These are phyloP conservation scores for Globisporangium sylvaticum DNA, from an alignment of 352 stramenopile species.

Conservation along the genomic window DNA sequence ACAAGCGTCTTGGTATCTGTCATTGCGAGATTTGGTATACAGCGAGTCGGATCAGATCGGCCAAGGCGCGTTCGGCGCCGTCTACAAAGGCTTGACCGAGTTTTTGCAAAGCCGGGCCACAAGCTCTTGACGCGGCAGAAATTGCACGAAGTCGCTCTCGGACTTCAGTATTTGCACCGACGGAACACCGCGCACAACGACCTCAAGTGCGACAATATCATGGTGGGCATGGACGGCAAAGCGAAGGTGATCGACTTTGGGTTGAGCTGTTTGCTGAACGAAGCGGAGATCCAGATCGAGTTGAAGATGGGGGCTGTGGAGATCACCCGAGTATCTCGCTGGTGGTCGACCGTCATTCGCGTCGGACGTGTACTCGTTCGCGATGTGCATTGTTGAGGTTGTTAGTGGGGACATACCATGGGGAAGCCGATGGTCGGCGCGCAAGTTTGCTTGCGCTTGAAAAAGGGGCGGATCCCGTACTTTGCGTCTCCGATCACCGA, in stretches of 20 bases:
- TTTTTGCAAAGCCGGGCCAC: background rate
- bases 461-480: no score
- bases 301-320: constrained; percentile 1
- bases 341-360: constrained; percentile 1
- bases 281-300: constrained; percentile 1
- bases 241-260: constrained; percentile 22
- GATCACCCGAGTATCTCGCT: background rate
- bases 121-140: background rate
- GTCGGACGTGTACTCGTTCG: constrained; percentile 9
- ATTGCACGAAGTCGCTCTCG: constrained; percentile 14
- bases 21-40: no score
- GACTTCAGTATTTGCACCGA: no score
- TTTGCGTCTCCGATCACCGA: no score
- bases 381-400: background rate
- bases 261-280: constrained; percentile 4
- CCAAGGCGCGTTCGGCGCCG: no score
- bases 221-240: background rate
- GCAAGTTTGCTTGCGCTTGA: no score
- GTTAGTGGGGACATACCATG: background rate
- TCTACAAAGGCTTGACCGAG: no score
- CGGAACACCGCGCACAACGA: no score
- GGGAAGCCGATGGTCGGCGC: background rate
- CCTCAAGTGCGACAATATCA: constrained; percentile 13
- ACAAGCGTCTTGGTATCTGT: no score
- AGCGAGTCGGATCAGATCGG: no score